Evolutionary conservation across 2,329 filamentous ascomycete species (phyloP), one percentile per base, ranked within the genome.

Genomic region (Cladosporium velox): DNA sequence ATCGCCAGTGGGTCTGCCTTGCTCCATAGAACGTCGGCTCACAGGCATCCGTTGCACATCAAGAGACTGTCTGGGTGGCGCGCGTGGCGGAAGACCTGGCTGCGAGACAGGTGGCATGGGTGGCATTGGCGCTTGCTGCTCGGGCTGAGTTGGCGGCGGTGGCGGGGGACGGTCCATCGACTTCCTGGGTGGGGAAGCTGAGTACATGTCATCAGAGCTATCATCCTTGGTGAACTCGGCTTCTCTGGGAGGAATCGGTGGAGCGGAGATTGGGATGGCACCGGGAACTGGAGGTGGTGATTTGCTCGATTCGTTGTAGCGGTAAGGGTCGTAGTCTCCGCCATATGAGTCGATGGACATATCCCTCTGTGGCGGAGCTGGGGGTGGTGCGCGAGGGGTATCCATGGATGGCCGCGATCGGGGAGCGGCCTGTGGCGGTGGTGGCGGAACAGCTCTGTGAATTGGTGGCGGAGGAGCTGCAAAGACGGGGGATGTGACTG

Each of bases 301-400:
- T 18, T 64, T 69, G 32, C 65, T 61, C 14, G 63, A 64, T 1
- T 63, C 66, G 4, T 69, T 76, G 72, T 88, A 87, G 49, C 81
- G 80, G 71, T 84, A 88, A 8, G 90, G 88, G 74, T 92, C 90
- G 73, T 92, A 92, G 2, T 91, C 89, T 32, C 91, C 88, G 49
- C 73, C 70, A 8, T 76, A 73, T 1, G 76, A 72, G 54, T 67
- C 76, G 67, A 71, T 69, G 18, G 72, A 73, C 44, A 73, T 73
- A 65, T 84, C 81, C 70, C 82, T 81, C 34, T 82, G 83, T 38
- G 83, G 86, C 52, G 82, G 86, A 15, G 86, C 83, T 6, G 89
- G 89, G 2, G 90, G 90, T 54, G 91, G 91, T 59, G 82, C 87
- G 70, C 91, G 86, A 57, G 91, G 91, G 64, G 86, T 84, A 72